Evolutionary conservation across 177 flowering plant genomes (phyloP).

Genomic region (Tripterygium wilfordii): DNA sequence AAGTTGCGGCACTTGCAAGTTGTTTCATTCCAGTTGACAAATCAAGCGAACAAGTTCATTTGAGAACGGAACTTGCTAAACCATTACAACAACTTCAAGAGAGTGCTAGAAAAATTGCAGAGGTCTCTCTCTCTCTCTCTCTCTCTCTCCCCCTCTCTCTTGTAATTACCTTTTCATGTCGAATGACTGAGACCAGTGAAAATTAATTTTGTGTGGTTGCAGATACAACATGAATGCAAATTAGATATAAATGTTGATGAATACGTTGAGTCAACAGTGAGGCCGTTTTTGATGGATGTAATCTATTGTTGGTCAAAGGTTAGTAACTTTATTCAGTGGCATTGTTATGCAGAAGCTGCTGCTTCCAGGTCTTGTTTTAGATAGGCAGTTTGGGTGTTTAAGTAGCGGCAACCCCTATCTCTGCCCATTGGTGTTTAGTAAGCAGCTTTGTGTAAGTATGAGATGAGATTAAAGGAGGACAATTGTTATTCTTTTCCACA

Average conservation of each 20-base stretch:
- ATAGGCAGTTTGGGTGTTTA: neutral
- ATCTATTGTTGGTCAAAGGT: slow-evolving; percentile 98
- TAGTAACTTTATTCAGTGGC: neutral
- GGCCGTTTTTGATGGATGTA: slow-evolving; percentile 97
- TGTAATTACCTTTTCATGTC: neutral
- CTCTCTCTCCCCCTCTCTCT: neutral
- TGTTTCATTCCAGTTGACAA: slow-evolving; percentile 95
- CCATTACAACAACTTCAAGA: slow-evolving; percentile 97
- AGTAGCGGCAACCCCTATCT: no score
- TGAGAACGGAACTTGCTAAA: slow-evolving; percentile 85
- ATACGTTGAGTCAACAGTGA: slow-evolving; percentile 85
- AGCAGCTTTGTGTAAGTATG: no score
- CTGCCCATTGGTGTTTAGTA: no score
- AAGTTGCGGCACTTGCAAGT: slow-evolving; percentile 93
- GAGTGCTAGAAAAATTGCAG: slow-evolving; percentile 93
- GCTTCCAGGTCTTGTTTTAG: neutral
- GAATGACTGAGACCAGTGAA: neutral
- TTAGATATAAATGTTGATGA: slow-evolving; percentile 91
- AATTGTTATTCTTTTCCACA: no score
- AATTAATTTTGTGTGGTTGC: slow-evolving; percentile 11
- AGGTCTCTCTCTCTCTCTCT: slow-evolving; percentile 36
- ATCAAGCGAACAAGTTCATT: slow-evolving; percentile 81
- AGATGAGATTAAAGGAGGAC: no score
- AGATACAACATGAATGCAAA: slow-evolving; percentile 98
- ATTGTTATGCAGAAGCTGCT: neutral